Evolutionary conservation across 2,329 filamentous ascomycete genomes (phyloP).

Genomic region (Pseudocercospora macadamiae): DNA sequence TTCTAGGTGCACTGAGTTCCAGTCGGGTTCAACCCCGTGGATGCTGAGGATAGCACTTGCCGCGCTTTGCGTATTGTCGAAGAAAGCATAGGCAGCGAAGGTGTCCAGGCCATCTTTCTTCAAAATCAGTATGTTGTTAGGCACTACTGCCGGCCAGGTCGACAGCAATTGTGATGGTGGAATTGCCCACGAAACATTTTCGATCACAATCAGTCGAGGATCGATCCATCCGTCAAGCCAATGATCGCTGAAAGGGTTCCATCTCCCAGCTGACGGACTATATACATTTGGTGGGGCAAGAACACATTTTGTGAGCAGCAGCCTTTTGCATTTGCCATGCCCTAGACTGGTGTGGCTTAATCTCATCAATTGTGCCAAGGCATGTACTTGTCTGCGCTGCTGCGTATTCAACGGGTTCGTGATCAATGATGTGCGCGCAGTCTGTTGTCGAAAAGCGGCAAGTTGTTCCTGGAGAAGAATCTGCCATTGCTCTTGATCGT

Average conservation of each 20-base stretch:
- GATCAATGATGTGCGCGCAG: slow-evolving; percentile 18
- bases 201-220: slow-evolving; percentile 18
- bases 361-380: slow-evolving; percentile 23
- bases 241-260: slow-evolving; percentile 19
- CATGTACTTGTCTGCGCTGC: slow-evolving; percentile 24
- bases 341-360: slow-evolving; percentile 25
- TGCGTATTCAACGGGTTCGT: slow-evolving; percentile 18
- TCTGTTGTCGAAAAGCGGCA: slow-evolving; percentile 16
- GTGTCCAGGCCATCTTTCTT: background rate
- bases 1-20: slow-evolving; percentile 18
- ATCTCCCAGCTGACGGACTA: slow-evolving; percentile 11
- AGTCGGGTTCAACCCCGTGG: slow-evolving; percentile 17
- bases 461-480: slow-evolving; percentile 16
- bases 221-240: slow-evolving; percentile 19
- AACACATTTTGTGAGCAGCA: slow-evolving; percentile 24
- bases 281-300: slow-evolving; percentile 1
- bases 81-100: slow-evolving; percentile 17
- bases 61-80: slow-evolving; percentile 17
- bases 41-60: slow-evolving; percentile 16
- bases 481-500: slow-evolving; percentile 21
- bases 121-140: background rate
- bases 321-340: slow-evolving; percentile 16
- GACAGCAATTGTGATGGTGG: background rate
- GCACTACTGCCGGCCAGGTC: background rate
- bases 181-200: slow-evolving; percentile 15